A percentile compares a stretch with the other conserved stretches of the same genome.
Conservation (phyloP, 257 asterid species). For the Fraxinus cuspidata region DNA sequence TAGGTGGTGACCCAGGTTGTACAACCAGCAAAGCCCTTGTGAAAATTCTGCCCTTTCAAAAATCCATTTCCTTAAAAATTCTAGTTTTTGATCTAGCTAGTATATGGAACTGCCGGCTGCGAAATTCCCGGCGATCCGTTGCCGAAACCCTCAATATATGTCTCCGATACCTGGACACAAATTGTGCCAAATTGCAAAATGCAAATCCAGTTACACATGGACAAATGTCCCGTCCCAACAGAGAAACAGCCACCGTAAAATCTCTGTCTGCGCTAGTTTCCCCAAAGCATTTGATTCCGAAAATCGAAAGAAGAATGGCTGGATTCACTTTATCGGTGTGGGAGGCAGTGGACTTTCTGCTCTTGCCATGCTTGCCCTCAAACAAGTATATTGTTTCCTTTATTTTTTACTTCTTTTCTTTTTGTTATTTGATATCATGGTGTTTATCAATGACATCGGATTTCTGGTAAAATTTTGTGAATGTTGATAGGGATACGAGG, state of each 20-base stretch:
- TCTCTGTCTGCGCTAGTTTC: slow-evolving; percentile 6
- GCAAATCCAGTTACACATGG: background rate
- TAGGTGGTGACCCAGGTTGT: too few species aligned
- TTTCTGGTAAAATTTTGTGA: background rate
- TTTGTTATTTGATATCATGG: background rate
- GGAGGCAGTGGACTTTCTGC: slow-evolving; percentile 50
- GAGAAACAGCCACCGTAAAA: background rate
- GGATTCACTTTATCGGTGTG: slow-evolving; percentile 44
- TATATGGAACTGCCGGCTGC: slow-evolving; percentile 28
- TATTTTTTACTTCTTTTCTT: background rate
- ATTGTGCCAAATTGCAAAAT: background rate
- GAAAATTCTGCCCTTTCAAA: too few species aligned
- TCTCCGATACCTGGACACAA: background rate
- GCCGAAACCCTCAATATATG: slow-evolving; percentile 7
- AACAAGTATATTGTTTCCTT: slow-evolving; percentile 25
- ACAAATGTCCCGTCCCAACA: background rate
- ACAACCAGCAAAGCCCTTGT: too few species aligned
- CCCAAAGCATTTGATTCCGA: background rate
- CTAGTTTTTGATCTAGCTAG: too few species aligned
- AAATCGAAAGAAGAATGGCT: slow-evolving; percentile 14
- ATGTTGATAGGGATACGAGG: slow-evolving; percentile 33
- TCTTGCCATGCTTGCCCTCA: slow-evolving; percentile 44
- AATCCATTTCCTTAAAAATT: too few species aligned
- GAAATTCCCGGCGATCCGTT: slow-evolving; percentile 5
- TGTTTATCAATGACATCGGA: background rate